Conservation (phyloP, 2,329 filamentous ascomycete species). For the Nectriaceae sp. region DNA sequence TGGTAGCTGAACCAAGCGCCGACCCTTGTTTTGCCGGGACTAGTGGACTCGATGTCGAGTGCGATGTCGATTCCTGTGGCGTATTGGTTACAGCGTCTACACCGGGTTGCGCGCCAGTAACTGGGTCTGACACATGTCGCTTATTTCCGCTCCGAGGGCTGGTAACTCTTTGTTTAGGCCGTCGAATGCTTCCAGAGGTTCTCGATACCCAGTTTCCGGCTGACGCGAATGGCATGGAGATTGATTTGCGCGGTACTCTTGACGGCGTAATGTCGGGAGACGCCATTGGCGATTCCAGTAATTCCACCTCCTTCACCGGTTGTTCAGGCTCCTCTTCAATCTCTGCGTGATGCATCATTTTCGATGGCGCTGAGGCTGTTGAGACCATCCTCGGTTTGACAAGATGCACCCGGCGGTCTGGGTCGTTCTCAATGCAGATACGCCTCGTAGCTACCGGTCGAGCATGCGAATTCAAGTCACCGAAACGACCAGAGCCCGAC, state of each 20-base stretch:
- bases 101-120: constrained; percentile 33
- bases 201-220: constrained; percentile 58
- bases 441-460: constrained; percentile 28
- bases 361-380: constrained; percentile 17
- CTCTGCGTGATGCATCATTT: constrained; percentile 24
- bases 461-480: constrained; percentile 28
- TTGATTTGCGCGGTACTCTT: constrained; percentile 52
- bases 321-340: constrained; percentile 20
- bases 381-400: constrained; percentile 41
- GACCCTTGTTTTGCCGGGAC: constrained; percentile 22
- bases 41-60: constrained; percentile 15
- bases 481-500: constrained; percentile 23
- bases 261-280: constrained; percentile 43
- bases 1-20: constrained; percentile 28
- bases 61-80: constrained; percentile 25
- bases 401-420: constrained; percentile 33
- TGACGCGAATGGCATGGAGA: constrained; percentile 62
- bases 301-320: background rate
- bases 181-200: constrained; percentile 56
- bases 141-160: constrained; percentile 44
- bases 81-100: constrained; percentile 31
- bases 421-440: constrained; percentile 24
- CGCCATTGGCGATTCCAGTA: constrained; percentile 13
- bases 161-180: constrained; percentile 54
- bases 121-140: constrained; percentile 57